These are phyloP conservation scores for Agaricus sinodeliciosus DNA, from an alignment of 768 basidiomycete species.

Conservation along the genomic window DNA sequence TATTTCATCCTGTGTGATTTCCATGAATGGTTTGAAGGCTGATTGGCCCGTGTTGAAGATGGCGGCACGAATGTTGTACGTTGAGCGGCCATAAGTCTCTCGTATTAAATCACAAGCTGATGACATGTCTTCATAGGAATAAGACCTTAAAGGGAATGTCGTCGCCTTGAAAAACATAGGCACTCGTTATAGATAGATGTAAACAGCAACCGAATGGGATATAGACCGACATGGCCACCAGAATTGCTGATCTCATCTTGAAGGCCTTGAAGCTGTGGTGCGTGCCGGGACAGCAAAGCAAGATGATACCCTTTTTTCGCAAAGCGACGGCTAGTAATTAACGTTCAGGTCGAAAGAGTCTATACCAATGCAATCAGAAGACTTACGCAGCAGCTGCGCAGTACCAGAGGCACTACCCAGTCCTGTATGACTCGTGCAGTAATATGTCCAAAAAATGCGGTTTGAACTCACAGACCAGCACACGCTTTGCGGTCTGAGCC, in stretches of 20 bases:
- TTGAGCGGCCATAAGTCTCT: slow-evolving; percentile 36
- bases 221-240: slow-evolving; percentile 49
- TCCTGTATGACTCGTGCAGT: slow-evolving; percentile 20
- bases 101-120: slow-evolving; percentile 42
- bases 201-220: not conserved
- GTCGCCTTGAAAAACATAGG: slow-evolving; percentile 35
- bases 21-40: slow-evolving; percentile 62
- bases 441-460: not conserved
- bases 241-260: slow-evolving; percentile 46
- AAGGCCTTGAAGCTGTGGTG: slow-evolving; percentile 42
- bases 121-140: slow-evolving; percentile 44
- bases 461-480: slow-evolving; percentile 43
- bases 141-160: slow-evolving; percentile 46
- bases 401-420: slow-evolving; percentile 44
- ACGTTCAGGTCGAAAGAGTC: not conserved
- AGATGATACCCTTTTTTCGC: slow-evolving; percentile 59
- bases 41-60: slow-evolving; percentile 57
- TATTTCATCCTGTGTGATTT: slow-evolving; percentile 53
- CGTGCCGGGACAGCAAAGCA: slow-evolving; percentile 57
- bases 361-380: not conserved
- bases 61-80: slow-evolving; percentile 49
- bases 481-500: slow-evolving; percentile 33
- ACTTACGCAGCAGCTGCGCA: slow-evolving; percentile 51
- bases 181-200: not conserved
- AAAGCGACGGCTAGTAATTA: slow-evolving; percentile 43